phyloP scores from a whole-genome alignment of 768 basidiomycete species.

The Tylopilus intermedius region DNA sequence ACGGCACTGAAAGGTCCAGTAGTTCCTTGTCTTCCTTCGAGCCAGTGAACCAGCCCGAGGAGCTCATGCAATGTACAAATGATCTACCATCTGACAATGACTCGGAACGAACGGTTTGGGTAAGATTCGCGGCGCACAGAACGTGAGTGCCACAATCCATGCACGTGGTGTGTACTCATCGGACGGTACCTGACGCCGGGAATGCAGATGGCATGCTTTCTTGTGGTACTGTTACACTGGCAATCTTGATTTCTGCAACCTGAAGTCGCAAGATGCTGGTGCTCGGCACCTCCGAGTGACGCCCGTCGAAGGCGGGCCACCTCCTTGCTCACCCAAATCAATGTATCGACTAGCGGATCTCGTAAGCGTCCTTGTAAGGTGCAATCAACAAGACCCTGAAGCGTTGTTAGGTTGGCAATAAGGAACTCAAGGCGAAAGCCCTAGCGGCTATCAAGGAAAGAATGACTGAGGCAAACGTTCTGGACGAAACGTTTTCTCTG shows the following conservation, averaged over 20 bases:
- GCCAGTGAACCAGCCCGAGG: slow-evolving; percentile 1
- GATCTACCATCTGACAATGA: background rate
- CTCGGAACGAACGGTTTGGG: background rate
- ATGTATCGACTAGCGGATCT: slow-evolving; percentile 34
- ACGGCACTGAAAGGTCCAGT: background rate
- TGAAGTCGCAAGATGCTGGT: slow-evolving; percentile 16
- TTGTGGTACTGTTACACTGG: slow-evolving; percentile 27
- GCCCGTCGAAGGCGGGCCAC: slow-evolving; percentile 1
- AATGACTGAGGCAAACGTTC: slow-evolving; percentile 16
- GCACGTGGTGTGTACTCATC: background rate
- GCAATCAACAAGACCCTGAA: background rate
- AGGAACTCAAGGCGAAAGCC: slow-evolving; percentile 14
- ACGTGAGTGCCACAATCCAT: slow-evolving; percentile 8
- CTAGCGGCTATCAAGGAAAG: slow-evolving; percentile 16
- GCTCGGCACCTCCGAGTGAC: background rate
- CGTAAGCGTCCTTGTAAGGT: slow-evolving; percentile 10
- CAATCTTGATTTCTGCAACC: slow-evolving; percentile 9
- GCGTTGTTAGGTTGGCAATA: slow-evolving; percentile 10
- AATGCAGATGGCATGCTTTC: slow-evolving; percentile 20
- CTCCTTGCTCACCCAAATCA: slow-evolving; percentile 33
- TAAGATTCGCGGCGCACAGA: slow-evolving; percentile 16
- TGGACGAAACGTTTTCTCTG: slow-evolving; percentile 25
- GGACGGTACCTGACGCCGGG: background rate
- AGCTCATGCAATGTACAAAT: slow-evolving; percentile 3
- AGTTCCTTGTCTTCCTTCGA: slow-evolving; percentile 11